Evolutionary conservation across 2,329 filamentous ascomycete genomes (phyloP).

Genomic region (Botryosphaeria agaves): DNA sequence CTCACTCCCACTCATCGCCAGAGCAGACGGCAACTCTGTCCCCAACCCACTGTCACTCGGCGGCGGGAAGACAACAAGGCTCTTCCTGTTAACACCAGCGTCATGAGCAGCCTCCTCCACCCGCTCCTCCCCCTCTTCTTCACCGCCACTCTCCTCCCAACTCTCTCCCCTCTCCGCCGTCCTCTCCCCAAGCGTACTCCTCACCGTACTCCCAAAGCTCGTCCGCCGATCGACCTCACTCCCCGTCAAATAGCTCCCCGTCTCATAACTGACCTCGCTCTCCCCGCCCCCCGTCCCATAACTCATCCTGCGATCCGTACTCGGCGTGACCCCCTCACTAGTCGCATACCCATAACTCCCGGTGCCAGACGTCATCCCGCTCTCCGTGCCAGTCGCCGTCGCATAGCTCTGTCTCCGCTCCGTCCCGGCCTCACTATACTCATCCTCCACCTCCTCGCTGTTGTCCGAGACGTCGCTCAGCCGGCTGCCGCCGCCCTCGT

Average conservation of each 20-base stretch:
- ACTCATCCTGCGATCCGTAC: slow-evolving; percentile 17
- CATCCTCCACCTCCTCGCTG: slow-evolving; percentile 9
- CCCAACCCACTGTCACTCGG: slow-evolving; percentile 22
- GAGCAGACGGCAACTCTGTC: slow-evolving; percentile 18
- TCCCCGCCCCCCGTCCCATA: slow-evolving; percentile 19
- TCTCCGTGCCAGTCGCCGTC: slow-evolving; percentile 7
- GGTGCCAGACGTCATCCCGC: slow-evolving; percentile 11
- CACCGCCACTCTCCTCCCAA: slow-evolving; percentile 9
- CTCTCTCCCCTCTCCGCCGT: slow-evolving; percentile 10
- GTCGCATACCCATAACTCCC: slow-evolving; percentile 7
- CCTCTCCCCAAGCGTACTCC: slow-evolving; percentile 15
- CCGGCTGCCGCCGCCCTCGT: too few species aligned
- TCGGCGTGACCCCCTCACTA: slow-evolving; percentile 8
- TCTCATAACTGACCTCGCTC: slow-evolving; percentile 28
- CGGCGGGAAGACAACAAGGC: slow-evolving; percentile 11
- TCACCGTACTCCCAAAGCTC: slow-evolving; percentile 22
- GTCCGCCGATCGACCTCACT: slow-evolving; percentile 27
- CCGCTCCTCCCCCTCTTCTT: slow-evolving; percentile 7
- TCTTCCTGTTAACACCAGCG: slow-evolving; percentile 1
- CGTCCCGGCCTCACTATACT: slow-evolving; percentile 18
- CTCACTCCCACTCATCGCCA: slow-evolving; percentile 6
- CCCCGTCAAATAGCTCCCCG: slow-evolving; percentile 31
- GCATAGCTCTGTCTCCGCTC: slow-evolving; percentile 20
- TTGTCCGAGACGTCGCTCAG: slow-evolving; percentile 25
- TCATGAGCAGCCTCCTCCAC: slow-evolving; percentile 4